Conservation (phyloP, 2,329 filamentous ascomycete genomes). For the Aspergillus felis region DNA sequence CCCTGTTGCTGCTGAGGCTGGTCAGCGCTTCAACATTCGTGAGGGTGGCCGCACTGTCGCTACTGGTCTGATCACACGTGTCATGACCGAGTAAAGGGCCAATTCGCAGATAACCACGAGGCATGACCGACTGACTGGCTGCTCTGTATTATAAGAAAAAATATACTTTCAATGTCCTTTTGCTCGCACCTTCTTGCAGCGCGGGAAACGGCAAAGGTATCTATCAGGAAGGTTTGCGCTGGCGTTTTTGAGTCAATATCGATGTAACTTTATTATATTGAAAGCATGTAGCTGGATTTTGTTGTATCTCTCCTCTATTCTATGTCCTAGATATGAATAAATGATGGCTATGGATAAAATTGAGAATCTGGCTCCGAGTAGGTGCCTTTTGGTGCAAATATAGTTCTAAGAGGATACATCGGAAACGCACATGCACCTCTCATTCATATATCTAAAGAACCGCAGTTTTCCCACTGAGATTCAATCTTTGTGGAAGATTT, state of each 20-base stretch:
- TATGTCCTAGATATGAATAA: constrained; percentile 14
- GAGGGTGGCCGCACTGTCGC: constrained; percentile 90
- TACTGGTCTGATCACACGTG: constrained; percentile 75
- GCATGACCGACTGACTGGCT: constrained; percentile 14
- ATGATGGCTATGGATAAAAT: constrained; percentile 12
- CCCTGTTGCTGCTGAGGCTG: constrained; percentile 82
- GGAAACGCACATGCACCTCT: neutral
- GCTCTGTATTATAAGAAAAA: constrained; percentile 32
- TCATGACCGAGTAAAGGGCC: constrained; percentile 48
- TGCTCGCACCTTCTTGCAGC: constrained; percentile 31
- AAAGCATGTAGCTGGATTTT: constrained; percentile 23
- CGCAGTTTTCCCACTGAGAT: too few species aligned
- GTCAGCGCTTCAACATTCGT: constrained; percentile 96
- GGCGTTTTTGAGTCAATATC: constrained; percentile 35
- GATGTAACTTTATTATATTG: constrained; percentile 33
- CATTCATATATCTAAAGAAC: too few species aligned
- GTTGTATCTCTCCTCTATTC: constrained; percentile 26
- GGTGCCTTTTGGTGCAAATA: neutral
- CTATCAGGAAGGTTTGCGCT: constrained; percentile 19
- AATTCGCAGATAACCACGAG: neutral
- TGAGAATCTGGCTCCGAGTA: constrained; percentile 4
- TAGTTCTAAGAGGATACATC: neutral
- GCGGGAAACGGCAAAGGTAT: constrained; percentile 33
- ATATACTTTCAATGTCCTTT: constrained; percentile 17
- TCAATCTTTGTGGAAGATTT: too few species aligned